A percentile compares a stretch with the other conserved stretches of the same genome.
Conservation (phyloP, 768 basidiomycete genomes). For the Psilocybe tampanensis region DNA sequence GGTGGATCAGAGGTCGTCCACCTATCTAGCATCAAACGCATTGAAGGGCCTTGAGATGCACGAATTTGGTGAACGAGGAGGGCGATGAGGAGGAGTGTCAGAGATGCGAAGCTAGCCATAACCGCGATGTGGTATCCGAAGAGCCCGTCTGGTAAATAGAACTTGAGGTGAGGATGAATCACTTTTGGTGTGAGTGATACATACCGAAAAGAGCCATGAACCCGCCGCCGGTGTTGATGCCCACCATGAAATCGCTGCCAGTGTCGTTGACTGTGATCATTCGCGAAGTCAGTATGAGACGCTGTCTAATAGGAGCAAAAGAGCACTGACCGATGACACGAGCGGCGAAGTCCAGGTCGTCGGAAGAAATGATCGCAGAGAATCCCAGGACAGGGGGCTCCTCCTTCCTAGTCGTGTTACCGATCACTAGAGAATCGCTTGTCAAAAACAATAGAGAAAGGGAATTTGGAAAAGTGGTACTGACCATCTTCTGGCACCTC, state of each 20-base stretch:
- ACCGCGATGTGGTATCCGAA: background rate
- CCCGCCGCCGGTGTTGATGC: background rate
- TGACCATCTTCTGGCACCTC: background rate
- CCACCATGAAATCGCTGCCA: background rate
- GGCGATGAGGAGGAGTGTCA: background rate
- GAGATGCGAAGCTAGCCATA: background rate
- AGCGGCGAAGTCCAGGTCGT: too few species aligned
- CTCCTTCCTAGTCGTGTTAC: too few species aligned
- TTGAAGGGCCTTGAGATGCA: background rate
- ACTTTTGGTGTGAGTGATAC: background rate
- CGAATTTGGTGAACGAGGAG: background rate
- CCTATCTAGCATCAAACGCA: background rate
- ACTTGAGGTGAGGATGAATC: background rate
- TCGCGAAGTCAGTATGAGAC: background rate
- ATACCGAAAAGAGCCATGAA: background rate
- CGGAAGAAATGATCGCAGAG: too few species aligned
- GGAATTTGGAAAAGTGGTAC: background rate
- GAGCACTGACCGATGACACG: too few species aligned
- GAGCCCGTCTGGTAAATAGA: background rate
- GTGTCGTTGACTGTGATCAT: background rate
- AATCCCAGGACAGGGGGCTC: too few species aligned
- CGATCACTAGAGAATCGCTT: too few species aligned
- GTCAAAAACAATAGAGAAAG: background rate
- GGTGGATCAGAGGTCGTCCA: background rate
- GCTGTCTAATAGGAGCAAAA: too few species aligned